A percentile compares a stretch with the other conserved stretches of the same genome.
These are phyloP conservation scores for Leishmania turanica DNA, from an alignment of 208 protist species.

Conservation along the genomic window DNA sequence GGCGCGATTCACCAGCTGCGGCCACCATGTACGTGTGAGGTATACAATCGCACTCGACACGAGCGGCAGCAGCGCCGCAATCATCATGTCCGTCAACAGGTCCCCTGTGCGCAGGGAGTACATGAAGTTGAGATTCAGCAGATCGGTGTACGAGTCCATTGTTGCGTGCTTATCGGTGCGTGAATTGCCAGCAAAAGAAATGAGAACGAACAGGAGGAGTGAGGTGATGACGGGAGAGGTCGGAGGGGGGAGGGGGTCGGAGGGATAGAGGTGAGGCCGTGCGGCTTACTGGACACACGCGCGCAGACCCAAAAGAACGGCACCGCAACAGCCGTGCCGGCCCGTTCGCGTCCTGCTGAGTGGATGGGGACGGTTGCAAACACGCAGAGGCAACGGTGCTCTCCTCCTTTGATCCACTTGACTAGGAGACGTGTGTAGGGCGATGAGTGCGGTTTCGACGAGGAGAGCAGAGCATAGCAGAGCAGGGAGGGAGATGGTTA, in stretches of 20 bases:
- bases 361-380: background rate
- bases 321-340: background rate
- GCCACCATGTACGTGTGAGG: slow-evolving; percentile 58
- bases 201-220: background rate
- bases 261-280: background rate
- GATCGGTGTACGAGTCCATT: slow-evolving; percentile 82
- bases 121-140: slow-evolving; percentile 92
- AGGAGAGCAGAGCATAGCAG: background rate
- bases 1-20: slow-evolving; percentile 32
- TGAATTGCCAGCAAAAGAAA: slow-evolving; percentile 6
- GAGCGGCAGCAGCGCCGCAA: slow-evolving; percentile 79
- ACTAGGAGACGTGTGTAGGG: no score
- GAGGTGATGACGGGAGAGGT: background rate
- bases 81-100: slow-evolving; percentile 79
- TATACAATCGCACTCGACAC: slow-evolving; percentile 47
- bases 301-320: background rate
- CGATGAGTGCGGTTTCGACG: background rate
- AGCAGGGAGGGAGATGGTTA: background rate
- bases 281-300: background rate
- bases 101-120: slow-evolving; percentile 84
- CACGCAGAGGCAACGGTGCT: background rate
- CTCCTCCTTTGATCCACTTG: background rate
- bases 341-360: background rate
- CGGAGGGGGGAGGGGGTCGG: background rate
- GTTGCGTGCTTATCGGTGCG: background rate